phyloP scores from a whole-genome alignment of 805 yeast genomes.

The Grigorovia transvaalensis region DNA sequence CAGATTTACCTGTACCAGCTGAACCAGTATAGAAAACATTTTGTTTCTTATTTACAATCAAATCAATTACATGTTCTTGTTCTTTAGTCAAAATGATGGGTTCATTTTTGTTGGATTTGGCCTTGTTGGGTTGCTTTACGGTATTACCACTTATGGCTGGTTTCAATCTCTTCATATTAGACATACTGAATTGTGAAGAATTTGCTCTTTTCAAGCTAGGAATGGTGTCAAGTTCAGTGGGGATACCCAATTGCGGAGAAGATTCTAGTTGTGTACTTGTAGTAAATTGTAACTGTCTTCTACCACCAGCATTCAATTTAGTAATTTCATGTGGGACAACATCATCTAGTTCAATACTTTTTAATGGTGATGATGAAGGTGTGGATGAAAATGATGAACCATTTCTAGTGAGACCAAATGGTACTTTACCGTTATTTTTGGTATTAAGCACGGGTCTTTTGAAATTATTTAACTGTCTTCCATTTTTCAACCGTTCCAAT shows the following conservation, averaged over 20 bases:
- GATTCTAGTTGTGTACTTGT: constrained; percentile 4
- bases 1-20: constrained; percentile 85
- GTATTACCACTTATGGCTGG: constrained; percentile 3
- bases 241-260: neutral
- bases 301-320: constrained; percentile 4
- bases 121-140: neutral
- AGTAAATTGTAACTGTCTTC: constrained; percentile 14
- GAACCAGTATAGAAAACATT: constrained; percentile 72
- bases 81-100: constrained; percentile 30
- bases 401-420: constrained; percentile 1
- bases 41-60: constrained; percentile 39
- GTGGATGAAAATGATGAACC: constrained; percentile 1
- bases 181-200: constrained; percentile 13
- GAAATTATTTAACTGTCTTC: constrained; percentile 18
- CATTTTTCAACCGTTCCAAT: constrained; percentile 11
- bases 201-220: constrained; percentile 7
- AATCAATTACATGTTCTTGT: constrained; percentile 42
- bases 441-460: constrained; percentile 7
- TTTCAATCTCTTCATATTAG: constrained; percentile 13
- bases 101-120: neutral
- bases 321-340: constrained; percentile 6
- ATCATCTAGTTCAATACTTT: constrained; percentile 4
- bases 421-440: neutral
- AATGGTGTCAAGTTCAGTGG: neutral
- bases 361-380: constrained; percentile 5